Base-by-base conservation (phyloP, 257 asterid species). In the Euphrasia confusa region DNA sequence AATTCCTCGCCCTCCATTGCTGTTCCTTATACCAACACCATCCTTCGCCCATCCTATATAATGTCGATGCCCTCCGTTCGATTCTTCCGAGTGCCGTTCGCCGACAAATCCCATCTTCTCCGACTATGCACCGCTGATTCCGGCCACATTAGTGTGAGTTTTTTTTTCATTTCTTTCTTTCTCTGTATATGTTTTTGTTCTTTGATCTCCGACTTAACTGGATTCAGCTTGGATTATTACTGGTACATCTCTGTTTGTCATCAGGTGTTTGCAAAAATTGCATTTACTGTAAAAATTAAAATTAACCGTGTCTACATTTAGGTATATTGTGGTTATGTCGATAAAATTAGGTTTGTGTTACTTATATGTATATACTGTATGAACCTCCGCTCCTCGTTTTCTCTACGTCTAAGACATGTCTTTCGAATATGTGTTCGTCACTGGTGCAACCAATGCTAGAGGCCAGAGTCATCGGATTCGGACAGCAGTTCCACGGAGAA, bases 391-490 rank as follows among this genome's bases (percentile, higher is more conserved):
- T 0, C 24, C 24, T 21, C 24, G 24, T 21, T 21, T 21, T 21
- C 24, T 21, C 24, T 21, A 21, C 24, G 24, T 21, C 24, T 21
- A 21, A 21, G 24, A 21, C 24, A 21, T 21, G 24, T 21, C 24
- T 21, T 21, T 21, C 24, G 24, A 21, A 70, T 33, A 32, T 44
- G 13, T 61, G 37, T 30, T 10, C 10, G 48, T 42, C n/a, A 7
- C n/a, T 58, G 61, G 64, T 67, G 80, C 77, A 67, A 60, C 52
- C 77, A 67, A 60, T 56, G 66, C 8, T 56, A 81, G 87, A 63
- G 21, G 67, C 68, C 69, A 8, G 72, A 69, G 33, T 68, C 79
- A 24, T 67, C 80, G 24, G 77, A 71, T 73, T 55, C 44, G 27
- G 73, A 68, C 28, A 37, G 71, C 68, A 73, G 66, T 70, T 61